Evolutionary conservation across 345 rosid species (phyloP), one percentile per base, ranked within the genome.

Genomic region (Citrus medica): DNA sequence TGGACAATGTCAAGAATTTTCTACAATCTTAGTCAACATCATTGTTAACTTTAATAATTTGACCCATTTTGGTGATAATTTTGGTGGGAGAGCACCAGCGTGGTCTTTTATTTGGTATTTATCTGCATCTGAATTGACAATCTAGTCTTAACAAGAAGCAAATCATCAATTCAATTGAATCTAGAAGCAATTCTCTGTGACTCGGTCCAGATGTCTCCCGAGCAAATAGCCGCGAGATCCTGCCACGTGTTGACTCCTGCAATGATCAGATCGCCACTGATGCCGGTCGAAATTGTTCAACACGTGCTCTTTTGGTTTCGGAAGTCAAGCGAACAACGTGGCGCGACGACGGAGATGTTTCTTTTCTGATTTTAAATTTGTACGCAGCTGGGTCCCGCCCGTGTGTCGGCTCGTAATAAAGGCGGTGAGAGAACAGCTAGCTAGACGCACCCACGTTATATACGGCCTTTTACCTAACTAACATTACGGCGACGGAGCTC

Each of bases 271-370:
- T 16, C 3, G 46, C 46, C 46, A 40, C 46, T 2, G 12, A 40
- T 2, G 1, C 12, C 24, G 1, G 3, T 28, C 30, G 5, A 19
- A 51, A 9, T 81, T 79, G 81, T 79, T 81, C 76, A 84, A 61
- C 87, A 81, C 83, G 84, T 84, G 83, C 62, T 73, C 22, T 6
- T 24, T 65, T 40, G 1, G 2, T 14, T 28, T 19, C 69, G 13
- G 17, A 46, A 46, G 77, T 64, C 74, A 32, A 65, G 70, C 35
- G 46, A 48, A 74, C 0, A 22, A 30, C 12, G 46, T 5, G 48
- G 65, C 76, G 76, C 65, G 78, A 25, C n/a, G 22, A 25, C n/a
- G 22, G 10, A 19, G 33, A 32, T 32, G 28, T 5, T 24, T 53
- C 19, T 22, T 1, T 12, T 21, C 32, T 30, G 27, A 55, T 24